These are phyloP conservation scores for Suhomyces xylopsoci DNA, from an alignment of 805 yeast genomes.

Conservation along the genomic window DNA sequence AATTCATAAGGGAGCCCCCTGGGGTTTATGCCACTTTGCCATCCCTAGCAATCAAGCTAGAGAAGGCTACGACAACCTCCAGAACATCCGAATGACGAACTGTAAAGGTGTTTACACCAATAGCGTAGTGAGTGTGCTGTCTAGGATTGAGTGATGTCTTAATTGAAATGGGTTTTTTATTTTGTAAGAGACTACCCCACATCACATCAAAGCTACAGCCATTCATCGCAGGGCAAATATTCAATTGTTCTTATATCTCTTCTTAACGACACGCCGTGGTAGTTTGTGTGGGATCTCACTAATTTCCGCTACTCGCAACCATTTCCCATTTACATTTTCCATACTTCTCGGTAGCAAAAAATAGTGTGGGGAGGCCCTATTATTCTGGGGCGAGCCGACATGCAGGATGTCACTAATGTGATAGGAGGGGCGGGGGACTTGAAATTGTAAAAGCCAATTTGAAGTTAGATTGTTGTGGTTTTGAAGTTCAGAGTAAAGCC, in stretches of 20 bases:
- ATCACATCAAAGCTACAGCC: too few species aligned
- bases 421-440: not conserved
- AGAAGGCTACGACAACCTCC: not conserved
- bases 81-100: not conserved
- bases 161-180: too few species aligned
- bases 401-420: not conserved
- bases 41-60: too few species aligned
- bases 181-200: too few species aligned
- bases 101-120: not conserved
- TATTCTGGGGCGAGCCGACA: not conserved
- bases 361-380: not conserved
- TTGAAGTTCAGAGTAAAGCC: not conserved
- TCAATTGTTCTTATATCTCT: not conserved
- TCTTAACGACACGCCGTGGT: not conserved
- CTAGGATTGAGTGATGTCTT: not conserved
- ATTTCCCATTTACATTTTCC: not conserved
- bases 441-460: not conserved
- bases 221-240: not conserved
- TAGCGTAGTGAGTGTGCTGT: not conserved
- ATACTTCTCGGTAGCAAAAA: not conserved
- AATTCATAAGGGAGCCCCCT: too few species aligned
- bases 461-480: not conserved
- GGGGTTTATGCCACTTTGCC: too few species aligned
- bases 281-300: not conserved
- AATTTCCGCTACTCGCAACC: not conserved